Percentiles rank a stretch among this genome's conserved stretches.
phyloP scores from a whole-genome alignment of 208 protist genomes.

The Kentomonas sorsogonicus region DNA sequence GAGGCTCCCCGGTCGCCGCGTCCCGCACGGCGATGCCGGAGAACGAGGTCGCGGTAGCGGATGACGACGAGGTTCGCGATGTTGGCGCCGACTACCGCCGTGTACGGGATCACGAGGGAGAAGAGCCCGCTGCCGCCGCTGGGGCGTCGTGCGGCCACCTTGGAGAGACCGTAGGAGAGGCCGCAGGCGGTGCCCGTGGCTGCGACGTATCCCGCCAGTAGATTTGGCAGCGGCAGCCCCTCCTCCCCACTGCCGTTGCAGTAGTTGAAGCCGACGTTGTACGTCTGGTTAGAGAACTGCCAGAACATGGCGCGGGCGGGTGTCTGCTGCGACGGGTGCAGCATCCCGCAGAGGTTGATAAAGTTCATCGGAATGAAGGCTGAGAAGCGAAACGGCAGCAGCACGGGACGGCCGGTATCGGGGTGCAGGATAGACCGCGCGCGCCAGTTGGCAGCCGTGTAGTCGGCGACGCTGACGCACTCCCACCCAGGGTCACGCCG shows the following conservation, averaged over 20 bases:
- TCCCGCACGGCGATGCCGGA: constrained; percentile 67
- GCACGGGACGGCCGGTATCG: constrained; percentile 65
- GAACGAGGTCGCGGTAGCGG: constrained; percentile 60
- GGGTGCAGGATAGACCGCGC: constrained; percentile 72
- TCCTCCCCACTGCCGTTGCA: constrained; percentile 83
- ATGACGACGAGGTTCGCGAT: constrained; percentile 77
- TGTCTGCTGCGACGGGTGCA: constrained; percentile 54
- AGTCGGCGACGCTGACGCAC: constrained; percentile 24
- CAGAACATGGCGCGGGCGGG: constrained; percentile 64
- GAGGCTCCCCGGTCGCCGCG: constrained; percentile 37
- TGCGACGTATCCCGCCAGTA: constrained; percentile 31
- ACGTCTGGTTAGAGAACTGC: constrained; percentile 89
- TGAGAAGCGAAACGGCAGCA: constrained; percentile 81
- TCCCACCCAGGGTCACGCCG: constrained; percentile 20
- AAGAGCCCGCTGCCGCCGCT: constrained; percentile 14
- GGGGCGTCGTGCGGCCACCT: neutral
- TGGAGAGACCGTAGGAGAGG: constrained; percentile 22
- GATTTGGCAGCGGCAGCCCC: constrained; percentile 40
- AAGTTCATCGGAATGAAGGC: constrained; percentile 88
- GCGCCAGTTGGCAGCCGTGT: constrained; percentile 32
- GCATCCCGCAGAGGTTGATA: constrained; percentile 72
- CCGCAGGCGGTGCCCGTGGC: constrained; percentile 23
- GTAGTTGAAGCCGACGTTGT: constrained; percentile 91
- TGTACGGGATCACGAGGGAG: constrained; percentile 60
- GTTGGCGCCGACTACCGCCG: constrained; percentile 71